A percentile compares a stretch with the other conserved stretches of the same genome.
Evolutionary conservation across 2,329 filamentous ascomycete genomes (phyloP).

Genomic region (Trichophyton rubrum): DNA sequence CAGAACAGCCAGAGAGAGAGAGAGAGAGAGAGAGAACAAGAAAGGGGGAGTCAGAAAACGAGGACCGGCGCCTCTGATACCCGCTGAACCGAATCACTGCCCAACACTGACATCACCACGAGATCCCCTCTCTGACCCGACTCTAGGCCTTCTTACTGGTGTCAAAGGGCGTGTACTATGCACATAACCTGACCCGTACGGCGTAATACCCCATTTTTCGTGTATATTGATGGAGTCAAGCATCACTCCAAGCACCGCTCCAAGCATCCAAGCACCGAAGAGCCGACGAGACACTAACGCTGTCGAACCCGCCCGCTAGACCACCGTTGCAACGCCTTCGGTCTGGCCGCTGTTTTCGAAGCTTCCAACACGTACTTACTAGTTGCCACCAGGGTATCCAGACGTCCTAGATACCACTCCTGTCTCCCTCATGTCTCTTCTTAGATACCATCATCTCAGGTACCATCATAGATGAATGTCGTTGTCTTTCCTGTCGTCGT

Average conservation of each 20-base stretch:
- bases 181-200: no score
- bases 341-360: background rate
- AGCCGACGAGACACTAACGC: background rate
- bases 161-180: background rate
- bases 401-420: background rate
- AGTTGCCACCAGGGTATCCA: background rate
- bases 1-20: no score
- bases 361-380: background rate
- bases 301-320: background rate
- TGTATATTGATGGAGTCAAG: no score
- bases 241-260: no score
- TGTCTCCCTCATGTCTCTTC: background rate
- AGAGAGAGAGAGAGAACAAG: no score
- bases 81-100: no score
- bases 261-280: background rate
- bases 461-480: background rate
- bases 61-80: no score
- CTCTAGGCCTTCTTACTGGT: background rate
- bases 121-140: background rate
- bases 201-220: no score
- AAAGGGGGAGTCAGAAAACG: no score
- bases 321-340: background rate
- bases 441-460: no score
- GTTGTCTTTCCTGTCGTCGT: background rate
- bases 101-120: no score